Base-by-base conservation (phyloP, 2,329 filamentous ascomycete species). In the Daldinia eschscholtzii region DNA sequence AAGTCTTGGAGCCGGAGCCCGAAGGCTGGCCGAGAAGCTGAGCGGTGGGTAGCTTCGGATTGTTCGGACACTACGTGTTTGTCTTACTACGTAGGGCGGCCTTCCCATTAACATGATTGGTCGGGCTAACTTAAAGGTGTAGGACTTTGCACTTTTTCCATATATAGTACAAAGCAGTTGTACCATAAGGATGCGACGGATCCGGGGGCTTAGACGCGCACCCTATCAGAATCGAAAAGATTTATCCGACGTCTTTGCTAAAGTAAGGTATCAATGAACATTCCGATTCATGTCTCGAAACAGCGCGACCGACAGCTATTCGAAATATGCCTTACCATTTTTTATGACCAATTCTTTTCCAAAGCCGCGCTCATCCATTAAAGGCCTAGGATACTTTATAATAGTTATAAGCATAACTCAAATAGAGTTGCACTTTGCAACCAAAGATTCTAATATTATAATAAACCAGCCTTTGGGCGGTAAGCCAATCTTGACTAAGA, bases 91-190 rank as follows among this genome's bases (percentile, higher is more conserved):
- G 23, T 56, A 60, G 30, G 61, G 61, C 42, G 61, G 39, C 20
- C 6, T 41, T 46, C 13, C 4, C 42, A n/a, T 35, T 57, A 28
- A n/a, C 50, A 28, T 70, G 68, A 70, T 70, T 70, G 68, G 68
- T 12, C 42, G 33, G 18, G 26, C n/a, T 28, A 28, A 33, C 33
- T 13, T 39, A 26, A 9, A 28, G 52, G 30, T 55, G 52, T 55
- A 55, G 20, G 52, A 55, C 35, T 55, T n/a, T 39, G 52, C 39
- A 39, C 20, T 6, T 30, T 52, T 52, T 52, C 46, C 46, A 52
- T 52, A 52, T 52, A 52, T 68, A 65, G 58, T 42, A 57, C 59
- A 61, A 57, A 63, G 50, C 56, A 5, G 26, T 42, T 57, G 26
- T 39, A 15, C 13, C 55, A 57, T 46, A 57, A 57, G 63, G 67